Conservation (phyloP, 2,329 filamentous ascomycete genomes). For the Chrysoporthe austroafricana region DNA sequence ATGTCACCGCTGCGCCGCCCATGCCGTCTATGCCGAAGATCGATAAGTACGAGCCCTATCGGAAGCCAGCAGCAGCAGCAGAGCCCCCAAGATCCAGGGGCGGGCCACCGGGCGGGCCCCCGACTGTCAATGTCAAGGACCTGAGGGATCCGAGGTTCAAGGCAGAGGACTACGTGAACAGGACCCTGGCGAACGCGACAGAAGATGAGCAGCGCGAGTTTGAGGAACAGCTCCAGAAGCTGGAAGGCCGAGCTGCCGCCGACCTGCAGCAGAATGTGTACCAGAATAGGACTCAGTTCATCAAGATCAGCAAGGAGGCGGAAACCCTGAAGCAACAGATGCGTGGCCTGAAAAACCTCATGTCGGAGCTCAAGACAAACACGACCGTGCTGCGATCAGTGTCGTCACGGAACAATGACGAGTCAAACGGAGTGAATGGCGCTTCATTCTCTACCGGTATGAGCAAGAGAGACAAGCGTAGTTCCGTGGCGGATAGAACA, state of each 20-base stretch:
- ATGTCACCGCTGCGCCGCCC: slow-evolving; percentile 65
- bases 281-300: slow-evolving; percentile 96
- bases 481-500: slow-evolving; percentile 76
- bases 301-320: slow-evolving; percentile 98
- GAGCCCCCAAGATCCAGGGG: slow-evolving; percentile 36
- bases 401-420: slow-evolving; percentile 56
- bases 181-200: slow-evolving; percentile 78
- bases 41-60: slow-evolving; percentile 60
- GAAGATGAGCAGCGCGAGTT: slow-evolving; percentile 86
- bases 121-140: slow-evolving; percentile 75
- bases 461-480: slow-evolving; percentile 80
- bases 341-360: slow-evolving; percentile 84
- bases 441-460: slow-evolving; percentile 55
- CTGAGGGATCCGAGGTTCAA: slow-evolving; percentile 76
- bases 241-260: slow-evolving; percentile 76
- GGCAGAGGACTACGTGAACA: slow-evolving; percentile 59
- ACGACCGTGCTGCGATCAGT: slow-evolving; percentile 67
- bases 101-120: slow-evolving; percentile 54
- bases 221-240: slow-evolving; percentile 73
- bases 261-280: slow-evolving; percentile 95
- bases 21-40: slow-evolving; percentile 69
- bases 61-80: slow-evolving; percentile 31
- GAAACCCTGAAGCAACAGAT: slow-evolving; percentile 97
- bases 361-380: slow-evolving; percentile 87
- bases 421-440: slow-evolving; percentile 52